Conservation (phyloP, 495 filamentous ascomycete species). For the Lasiosphaeriaceae sp. region DNA sequence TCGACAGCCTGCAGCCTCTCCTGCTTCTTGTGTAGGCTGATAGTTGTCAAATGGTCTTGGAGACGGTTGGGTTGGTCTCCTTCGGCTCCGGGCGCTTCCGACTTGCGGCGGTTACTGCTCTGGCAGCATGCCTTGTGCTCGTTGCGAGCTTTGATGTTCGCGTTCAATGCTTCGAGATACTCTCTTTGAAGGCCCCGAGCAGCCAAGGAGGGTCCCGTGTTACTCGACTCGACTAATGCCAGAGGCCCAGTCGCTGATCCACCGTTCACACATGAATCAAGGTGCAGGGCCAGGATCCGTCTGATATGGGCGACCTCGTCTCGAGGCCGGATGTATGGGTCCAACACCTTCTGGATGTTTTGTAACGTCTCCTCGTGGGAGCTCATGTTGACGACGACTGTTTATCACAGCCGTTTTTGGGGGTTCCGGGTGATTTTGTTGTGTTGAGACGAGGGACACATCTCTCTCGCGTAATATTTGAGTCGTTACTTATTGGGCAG, state of each 20-base stretch:
- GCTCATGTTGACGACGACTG: slow-evolving; percentile 2
- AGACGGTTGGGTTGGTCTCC: slow-evolving; percentile 24
- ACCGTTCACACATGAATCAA: slow-evolving; percentile 30
- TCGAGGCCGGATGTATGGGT: slow-evolving; percentile 37
- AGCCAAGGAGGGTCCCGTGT: slow-evolving; percentile 12
- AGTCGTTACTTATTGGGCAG: no score
- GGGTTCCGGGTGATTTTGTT: no score
- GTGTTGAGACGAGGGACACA: no score
- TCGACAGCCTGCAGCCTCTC: slow-evolving; percentile 48
- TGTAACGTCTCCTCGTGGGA: slow-evolving; percentile 15
- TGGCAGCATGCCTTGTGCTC: slow-evolving; percentile 38
- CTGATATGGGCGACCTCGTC: slow-evolving; percentile 42
- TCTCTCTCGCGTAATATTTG: no score
- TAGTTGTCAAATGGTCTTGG: slow-evolving; percentile 46
- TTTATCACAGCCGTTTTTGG: neutral
- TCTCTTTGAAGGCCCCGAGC: slow-evolving; percentile 38
- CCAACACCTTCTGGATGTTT: slow-evolving; percentile 25
- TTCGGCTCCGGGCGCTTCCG: neutral
- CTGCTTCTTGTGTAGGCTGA: slow-evolving; percentile 50
- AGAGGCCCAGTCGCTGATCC: slow-evolving; percentile 30
- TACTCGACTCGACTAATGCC: slow-evolving; percentile 31
- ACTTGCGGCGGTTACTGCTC: slow-evolving; percentile 12
- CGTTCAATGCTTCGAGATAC: slow-evolving; percentile 57
- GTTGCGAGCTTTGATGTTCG: slow-evolving; percentile 51
- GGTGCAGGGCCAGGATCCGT: slow-evolving; percentile 36